Base-by-base conservation (phyloP, 805 yeast genomes). In the Metschnikowia lachancei region DNA sequence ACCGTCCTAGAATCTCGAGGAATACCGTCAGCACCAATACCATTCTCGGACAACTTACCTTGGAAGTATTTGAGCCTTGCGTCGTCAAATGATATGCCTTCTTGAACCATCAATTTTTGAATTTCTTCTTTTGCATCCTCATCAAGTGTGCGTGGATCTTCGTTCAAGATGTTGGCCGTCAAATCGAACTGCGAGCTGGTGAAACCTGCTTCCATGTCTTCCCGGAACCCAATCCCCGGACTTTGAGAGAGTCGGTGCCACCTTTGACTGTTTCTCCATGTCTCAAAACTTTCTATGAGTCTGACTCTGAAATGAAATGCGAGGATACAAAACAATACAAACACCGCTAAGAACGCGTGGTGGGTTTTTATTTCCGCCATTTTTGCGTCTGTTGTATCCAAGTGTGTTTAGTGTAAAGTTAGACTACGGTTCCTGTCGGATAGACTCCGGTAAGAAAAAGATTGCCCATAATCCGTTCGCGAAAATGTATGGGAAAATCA, bases 1-100 rank as follows among this genome's bases (percentile, higher is more conserved):
- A 83, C 79, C 1, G 84, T 76, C 52, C 76, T 78, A 1, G 90
- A 87, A 52, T 85, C 91, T 33, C 71, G 52, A 0, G 91, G 91
- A 41, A 77, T 63, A 0, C 92, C 92, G 60, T 83, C 83, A 0
- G 79, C 74, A 2, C 77, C 84, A 29, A 86, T 80, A 10, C 72
- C 75, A 32, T 51, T 24, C 12, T 41, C 39, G 4, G 30, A 66
- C 60, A 87, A 71, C 51, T 66, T 65, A 13, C 61, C 52, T 42
- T 67, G 70, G 4, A 79, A 75, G 57, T 76, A 82, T 44, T 71
- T 57, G 3, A 77, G 61, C 50, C 95, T 69, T 1, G 95, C 95
- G 35, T 80, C 80, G 60, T 87, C 95, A 59, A 87, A 87, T 1
- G 77, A 57, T 24, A 85, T 51, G 30, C 69, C 60, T 41, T 75